phyloP scores from a whole-genome alignment of 441 rosid species.

The Euphorbia schlechtendalii region DNA sequence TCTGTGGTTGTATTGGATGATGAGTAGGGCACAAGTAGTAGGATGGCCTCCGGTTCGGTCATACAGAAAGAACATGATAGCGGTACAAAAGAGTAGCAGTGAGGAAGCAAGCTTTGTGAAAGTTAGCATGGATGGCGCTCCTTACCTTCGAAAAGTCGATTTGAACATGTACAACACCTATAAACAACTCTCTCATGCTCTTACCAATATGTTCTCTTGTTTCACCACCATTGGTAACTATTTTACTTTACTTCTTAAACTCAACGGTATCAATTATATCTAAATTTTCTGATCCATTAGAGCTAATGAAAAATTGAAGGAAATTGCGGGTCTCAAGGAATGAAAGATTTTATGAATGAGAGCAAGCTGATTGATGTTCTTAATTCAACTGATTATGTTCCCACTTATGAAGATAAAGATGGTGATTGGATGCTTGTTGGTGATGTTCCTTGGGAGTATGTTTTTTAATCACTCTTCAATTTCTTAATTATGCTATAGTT shows the following conservation, averaged over 20 bases:
- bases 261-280: neutral
- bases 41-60: conserved; percentile 96
- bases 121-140: conserved; percentile 91
- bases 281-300: too few relatives aligned
- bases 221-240: conserved; percentile 38
- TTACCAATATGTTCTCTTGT: conserved; percentile 66
- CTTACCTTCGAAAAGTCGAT: conserved; percentile 81
- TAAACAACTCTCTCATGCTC: conserved; percentile 55
- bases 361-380: conserved; percentile 57
- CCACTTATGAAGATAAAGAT: too few relatives aligned
- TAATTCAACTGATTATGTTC: conserved; percentile 57
- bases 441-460: too few relatives aligned
- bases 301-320: conserved; percentile 28
- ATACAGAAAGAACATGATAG: conserved; percentile 59
- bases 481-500: too few relatives aligned
- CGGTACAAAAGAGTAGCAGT: conserved; percentile 36
- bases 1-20: too few relatives aligned
- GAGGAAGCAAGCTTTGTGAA: conserved; percentile 50
- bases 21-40: conserved; percentile 79
- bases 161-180: conserved; percentile 58
- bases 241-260: neutral
- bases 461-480: conserved; percentile 75
- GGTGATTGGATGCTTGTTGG: too few relatives aligned
- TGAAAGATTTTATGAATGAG: conserved; percentile 70
- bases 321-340: conserved; percentile 63